Conservation (phyloP, 371 early-diverging fungal species). For the Mycotypha africana region DNA sequence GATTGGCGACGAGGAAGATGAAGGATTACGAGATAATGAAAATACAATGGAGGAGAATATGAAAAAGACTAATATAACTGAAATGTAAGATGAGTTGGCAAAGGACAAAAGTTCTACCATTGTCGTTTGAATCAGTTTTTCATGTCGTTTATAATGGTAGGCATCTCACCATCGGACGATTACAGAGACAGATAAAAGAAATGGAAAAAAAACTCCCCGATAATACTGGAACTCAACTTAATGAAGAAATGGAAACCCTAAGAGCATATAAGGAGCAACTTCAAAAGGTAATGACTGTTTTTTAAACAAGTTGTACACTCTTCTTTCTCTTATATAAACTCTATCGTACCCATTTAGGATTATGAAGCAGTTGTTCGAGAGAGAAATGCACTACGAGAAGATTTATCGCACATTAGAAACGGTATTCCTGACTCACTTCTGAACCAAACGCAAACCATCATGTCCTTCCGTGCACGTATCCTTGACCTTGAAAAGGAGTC, state of each 20-base stretch:
- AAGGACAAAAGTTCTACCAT: no score
- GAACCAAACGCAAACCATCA: constrained; percentile 43
- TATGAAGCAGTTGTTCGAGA: constrained; percentile 54
- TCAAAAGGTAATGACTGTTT: constrained; percentile 55
- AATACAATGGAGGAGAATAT: constrained; percentile 42
- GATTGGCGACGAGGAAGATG: constrained; percentile 24
- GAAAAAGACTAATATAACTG: constrained; percentile 48
- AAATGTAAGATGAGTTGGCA: constrained; percentile 25
- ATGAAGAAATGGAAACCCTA: constrained; percentile 44
- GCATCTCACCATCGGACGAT: constrained; percentile 29
- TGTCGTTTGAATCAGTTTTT: background rate
- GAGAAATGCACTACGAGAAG: constrained; percentile 60
- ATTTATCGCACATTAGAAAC: constrained; percentile 56
- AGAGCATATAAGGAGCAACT: constrained; percentile 57
- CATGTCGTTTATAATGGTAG: constrained; percentile 5
- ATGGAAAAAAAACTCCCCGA: constrained; percentile 16
- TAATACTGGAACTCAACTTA: constrained; percentile 11
- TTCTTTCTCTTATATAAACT: no score
- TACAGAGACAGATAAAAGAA: constrained; percentile 37
- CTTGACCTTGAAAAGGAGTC: constrained; percentile 44
- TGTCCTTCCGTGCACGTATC: constrained; percentile 44
- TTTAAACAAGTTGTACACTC: no score
- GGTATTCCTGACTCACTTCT: constrained; percentile 43
- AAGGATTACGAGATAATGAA: constrained; percentile 11
- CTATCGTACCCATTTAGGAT: no score